phyloP scores from a whole-genome alignment of 1,139 yeast genomes.

The Nakaseomyces nivariensis region DNA sequence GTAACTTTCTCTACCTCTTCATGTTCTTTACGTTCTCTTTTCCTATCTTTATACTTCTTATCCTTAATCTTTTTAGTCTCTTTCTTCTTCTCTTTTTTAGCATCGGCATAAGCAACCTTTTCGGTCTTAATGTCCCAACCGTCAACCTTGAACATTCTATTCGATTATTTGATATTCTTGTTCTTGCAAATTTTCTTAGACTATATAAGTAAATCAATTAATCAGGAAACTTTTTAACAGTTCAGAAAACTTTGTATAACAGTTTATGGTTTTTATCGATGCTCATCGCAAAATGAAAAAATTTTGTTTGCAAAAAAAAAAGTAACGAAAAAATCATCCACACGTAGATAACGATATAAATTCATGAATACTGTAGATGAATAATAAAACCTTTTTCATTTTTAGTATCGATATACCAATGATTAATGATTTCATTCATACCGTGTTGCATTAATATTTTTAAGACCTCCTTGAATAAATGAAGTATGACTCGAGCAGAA shows the following conservation, averaged over 20 bases:
- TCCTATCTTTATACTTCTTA: conserved; percentile 21
- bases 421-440: conserved; percentile 5
- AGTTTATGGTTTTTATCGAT: background rate
- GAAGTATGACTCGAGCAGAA: conserved; percentile 10
- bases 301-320: background rate
- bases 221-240: too few relatives aligned
- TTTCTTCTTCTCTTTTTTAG: conserved; percentile 29
- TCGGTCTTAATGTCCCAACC: conserved; percentile 68
- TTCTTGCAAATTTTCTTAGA: background rate
- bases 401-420: conserved; percentile 20
- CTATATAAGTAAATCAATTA: too few relatives aligned
- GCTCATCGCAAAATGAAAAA: conserved; percentile 2
- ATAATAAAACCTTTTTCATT: conserved; percentile 8
- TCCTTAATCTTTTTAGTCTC: conserved; percentile 28
- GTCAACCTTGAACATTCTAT: conserved; percentile 57
- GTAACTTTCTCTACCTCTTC: conserved; percentile 6
- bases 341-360: background rate
- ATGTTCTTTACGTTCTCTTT: conserved; percentile 11
- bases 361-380: conserved; percentile 11
- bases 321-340: background rate
- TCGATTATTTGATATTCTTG: too few relatives aligned
- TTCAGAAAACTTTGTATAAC: too few relatives aligned
- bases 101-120: conserved; percentile 41
- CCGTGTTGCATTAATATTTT: conserved; percentile 3
- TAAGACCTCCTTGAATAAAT: conserved; percentile 12